phyloP scores from a whole-genome alignment of 129 eudicot species.

The Centella asiatica region DNA sequence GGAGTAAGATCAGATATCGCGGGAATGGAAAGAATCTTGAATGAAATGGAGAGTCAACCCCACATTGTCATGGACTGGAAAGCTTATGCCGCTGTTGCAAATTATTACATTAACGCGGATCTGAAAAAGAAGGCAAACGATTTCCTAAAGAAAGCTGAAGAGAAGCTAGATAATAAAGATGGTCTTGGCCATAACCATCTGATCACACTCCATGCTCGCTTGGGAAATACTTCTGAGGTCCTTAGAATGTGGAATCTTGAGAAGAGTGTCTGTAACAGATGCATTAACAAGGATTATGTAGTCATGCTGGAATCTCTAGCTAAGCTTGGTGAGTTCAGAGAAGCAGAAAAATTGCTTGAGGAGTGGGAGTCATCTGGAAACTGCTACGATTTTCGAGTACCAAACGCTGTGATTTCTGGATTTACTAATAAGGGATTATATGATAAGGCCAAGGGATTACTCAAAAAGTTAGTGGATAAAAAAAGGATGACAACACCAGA shows the following conservation, averaged over 20 bases:
- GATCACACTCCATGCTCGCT: slow-evolving; percentile 55
- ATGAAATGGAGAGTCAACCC: slow-evolving; percentile 64
- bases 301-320: slow-evolving; percentile 44
- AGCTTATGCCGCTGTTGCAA: slow-evolving; percentile 76
- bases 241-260: slow-evolving; percentile 61
- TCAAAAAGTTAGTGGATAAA: neutral
- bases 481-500: neutral
- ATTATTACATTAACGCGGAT: slow-evolving; percentile 38
- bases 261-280: slow-evolving; percentile 50
- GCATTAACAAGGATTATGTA: slow-evolving; percentile 53
- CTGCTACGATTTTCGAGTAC: slow-evolving; percentile 59
- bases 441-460: slow-evolving; percentile 6
- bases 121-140: slow-evolving; percentile 41
- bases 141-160: slow-evolving; percentile 58
- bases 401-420: slow-evolving; percentile 11
- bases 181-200: slow-evolving; percentile 58
- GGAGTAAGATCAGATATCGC: slow-evolving; percentile 42
- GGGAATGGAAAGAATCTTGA: slow-evolving; percentile 51
- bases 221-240: slow-evolving; percentile 49
- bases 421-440: neutral
- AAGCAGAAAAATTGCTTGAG: slow-evolving; percentile 51
- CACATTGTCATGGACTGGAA: slow-evolving; percentile 73
- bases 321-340: slow-evolving; percentile 48
- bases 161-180: slow-evolving; percentile 40
- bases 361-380: slow-evolving; percentile 73